phyloP scores from a whole-genome alignment of 129 eudicot genomes.

The Centaurea solstitialis region DNA sequence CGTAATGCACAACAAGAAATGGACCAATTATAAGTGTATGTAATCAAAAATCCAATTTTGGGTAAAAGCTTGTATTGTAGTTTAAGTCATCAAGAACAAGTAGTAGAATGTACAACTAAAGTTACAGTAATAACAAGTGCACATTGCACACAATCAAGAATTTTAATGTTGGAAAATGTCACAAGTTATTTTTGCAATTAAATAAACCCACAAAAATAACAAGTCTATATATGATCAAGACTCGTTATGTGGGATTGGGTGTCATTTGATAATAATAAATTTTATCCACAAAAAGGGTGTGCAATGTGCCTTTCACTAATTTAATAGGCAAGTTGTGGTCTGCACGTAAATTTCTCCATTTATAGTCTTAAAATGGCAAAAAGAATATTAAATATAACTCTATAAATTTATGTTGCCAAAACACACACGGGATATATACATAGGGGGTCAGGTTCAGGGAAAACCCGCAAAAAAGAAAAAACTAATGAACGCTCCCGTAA shows the following conservation, averaged over 20 bases:
- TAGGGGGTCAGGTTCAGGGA: background rate
- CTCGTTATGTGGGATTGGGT: background rate
- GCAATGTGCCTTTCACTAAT: slow-evolving; percentile 13
- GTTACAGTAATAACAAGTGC: slow-evolving; percentile 1
- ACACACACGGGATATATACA: background rate
- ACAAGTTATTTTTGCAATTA: background rate
- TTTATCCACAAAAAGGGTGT: slow-evolving; percentile 14
- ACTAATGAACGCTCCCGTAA: too few relatives aligned
- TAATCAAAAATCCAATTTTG: background rate
- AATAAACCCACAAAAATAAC: slow-evolving; percentile 1
- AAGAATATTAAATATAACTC: background rate
- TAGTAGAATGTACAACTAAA: background rate
- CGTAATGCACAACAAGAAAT: too few relatives aligned
- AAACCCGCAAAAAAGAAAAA: too few relatives aligned
- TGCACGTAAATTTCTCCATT: slow-evolving; percentile 21
- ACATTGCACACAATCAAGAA: background rate
- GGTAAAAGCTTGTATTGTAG: slow-evolving; percentile 4
- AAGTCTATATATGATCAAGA: background rate
- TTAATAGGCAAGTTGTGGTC: slow-evolving; percentile 24
- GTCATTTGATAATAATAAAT: background rate
- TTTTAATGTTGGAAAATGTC: background rate
- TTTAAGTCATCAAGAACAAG: background rate
- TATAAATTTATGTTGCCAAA: background rate
- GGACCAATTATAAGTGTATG: too few relatives aligned
- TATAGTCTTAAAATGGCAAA: background rate